Percentiles rank a stretch among this genome's conserved stretches.
Conservation (phyloP, 495 filamentous ascomycete species). For the Massariosphaeria phaeospora region DNA sequence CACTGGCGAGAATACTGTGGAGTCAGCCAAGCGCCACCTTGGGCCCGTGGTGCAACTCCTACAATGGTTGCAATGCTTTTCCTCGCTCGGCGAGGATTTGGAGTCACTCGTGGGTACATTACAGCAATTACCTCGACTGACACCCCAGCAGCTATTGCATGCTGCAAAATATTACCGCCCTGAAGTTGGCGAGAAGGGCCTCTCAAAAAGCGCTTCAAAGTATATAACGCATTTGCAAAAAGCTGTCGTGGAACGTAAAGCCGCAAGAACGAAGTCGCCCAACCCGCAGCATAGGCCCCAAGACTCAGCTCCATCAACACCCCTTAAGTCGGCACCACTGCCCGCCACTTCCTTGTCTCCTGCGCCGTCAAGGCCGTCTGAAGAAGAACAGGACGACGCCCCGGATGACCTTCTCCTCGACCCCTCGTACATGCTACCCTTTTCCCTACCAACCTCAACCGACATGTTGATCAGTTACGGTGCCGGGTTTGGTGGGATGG, state of each 20-base stretch:
- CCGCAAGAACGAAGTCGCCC: conserved; percentile 35
- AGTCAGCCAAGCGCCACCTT: conserved; percentile 76
- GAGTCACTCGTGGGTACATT: conserved; percentile 79
- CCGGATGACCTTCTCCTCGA: conserved; percentile 69
- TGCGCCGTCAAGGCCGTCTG: conserved; percentile 16
- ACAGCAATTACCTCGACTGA: conserved; percentile 78
- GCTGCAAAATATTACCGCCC: conserved; percentile 86
- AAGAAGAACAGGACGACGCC: conserved; percentile 48
- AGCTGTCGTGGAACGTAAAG: conserved; percentile 53
- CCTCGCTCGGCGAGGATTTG: conserved; percentile 87
- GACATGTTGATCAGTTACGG: conserved; percentile 96
- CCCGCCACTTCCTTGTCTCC: conserved; percentile 20
- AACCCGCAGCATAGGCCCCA: conserved; percentile 14
- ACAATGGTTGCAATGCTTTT: conserved; percentile 98
- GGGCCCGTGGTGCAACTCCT: conserved; percentile 89
- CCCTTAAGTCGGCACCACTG: conserved; percentile 16
- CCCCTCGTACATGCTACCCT: conserved; percentile 87
- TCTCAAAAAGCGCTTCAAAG: conserved; percentile 80
- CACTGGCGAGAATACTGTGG: conserved; percentile 81
- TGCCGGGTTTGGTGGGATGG: conserved; percentile 87
- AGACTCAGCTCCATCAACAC: conserved; percentile 27
- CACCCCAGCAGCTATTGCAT: conserved; percentile 85
- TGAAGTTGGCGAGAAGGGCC: conserved; percentile 89
- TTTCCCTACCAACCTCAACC: conserved; percentile 87
- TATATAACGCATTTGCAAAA: conserved; percentile 77